phyloP scores from a whole-genome alignment of 257 asterid species.

The Catharanthus roseus region DNA sequence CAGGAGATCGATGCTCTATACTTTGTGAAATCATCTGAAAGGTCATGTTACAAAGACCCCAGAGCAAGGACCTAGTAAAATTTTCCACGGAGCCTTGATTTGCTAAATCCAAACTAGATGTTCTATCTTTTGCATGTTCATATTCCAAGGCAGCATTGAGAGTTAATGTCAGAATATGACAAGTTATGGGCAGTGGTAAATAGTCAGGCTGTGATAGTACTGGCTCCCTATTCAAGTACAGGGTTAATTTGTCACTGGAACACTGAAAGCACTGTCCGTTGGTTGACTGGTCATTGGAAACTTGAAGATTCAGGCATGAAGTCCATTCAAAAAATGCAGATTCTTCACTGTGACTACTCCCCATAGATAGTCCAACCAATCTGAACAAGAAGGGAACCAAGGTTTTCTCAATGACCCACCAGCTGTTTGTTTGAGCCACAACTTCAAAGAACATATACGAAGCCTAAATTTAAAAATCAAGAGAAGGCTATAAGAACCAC shows the following conservation, averaged over 20 bases:
- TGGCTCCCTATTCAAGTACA: constrained; percentile 23
- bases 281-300: constrained; percentile 24
- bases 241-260: constrained; percentile 26
- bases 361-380: constrained; percentile 66
- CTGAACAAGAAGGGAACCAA: constrained; percentile 68
- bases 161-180: constrained; percentile 53
- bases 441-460: constrained; percentile 55
- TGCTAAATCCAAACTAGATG: constrained; percentile 26
- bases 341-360: constrained; percentile 49
- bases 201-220: constrained; percentile 30
- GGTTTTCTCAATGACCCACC: constrained; percentile 64
- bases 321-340: constrained; percentile 50
- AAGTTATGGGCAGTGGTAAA: constrained; percentile 54
- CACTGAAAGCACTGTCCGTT: constrained; percentile 23
- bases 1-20: constrained; percentile 67
- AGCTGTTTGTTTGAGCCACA: constrained; percentile 56
- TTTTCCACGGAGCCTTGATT: constrained; percentile 24
- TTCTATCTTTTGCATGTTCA: constrained; percentile 24
- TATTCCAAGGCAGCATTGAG: constrained; percentile 52
- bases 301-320: constrained; percentile 25
- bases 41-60: constrained; percentile 70
- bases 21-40: constrained; percentile 62
- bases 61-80: constrained; percentile 64
- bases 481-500: constrained; percentile 8
- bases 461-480: constrained; percentile 41